These are phyloP conservation scores for Schizophyllum commune DNA, from an alignment of 1,284 basidiomycete species.

Conservation along the genomic window DNA sequence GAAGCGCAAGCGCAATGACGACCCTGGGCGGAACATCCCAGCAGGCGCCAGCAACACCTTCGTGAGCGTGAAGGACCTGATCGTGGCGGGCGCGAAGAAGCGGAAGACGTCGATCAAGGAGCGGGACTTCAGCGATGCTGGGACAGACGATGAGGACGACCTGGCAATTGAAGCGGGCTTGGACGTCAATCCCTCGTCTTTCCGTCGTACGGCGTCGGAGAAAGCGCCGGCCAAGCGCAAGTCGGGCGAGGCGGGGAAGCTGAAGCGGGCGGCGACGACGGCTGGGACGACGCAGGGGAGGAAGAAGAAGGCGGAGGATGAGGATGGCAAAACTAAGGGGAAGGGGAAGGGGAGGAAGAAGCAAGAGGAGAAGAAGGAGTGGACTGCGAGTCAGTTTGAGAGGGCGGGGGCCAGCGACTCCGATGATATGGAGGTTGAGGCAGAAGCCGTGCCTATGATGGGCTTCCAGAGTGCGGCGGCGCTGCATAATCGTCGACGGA, in stretches of 20 bases:
- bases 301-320: conserved; percentile 11
- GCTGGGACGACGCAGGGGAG: conserved; percentile 9
- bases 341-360: conserved; percentile 14
- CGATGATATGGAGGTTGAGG: conserved; percentile 54
- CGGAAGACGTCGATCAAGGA: conserved; percentile 29
- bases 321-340: conserved; percentile 7
- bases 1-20: conserved; percentile 68
- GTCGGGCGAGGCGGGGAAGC: neutral
- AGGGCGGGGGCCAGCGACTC: conserved; percentile 44
- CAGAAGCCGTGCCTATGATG: conserved; percentile 35
- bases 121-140: conserved; percentile 31
- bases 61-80: conserved; percentile 51
- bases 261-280: conserved; percentile 4
- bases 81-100: conserved; percentile 44
- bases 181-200: neutral
- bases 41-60: conserved; percentile 55
- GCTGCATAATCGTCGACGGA: conserved; percentile 30
- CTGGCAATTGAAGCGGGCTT: neutral
- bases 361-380: conserved; percentile 14
- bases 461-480: conserved; percentile 18
- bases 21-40: conserved; percentile 60
- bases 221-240: neutral
- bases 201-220: neutral
- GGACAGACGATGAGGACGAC: neutral
- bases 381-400: conserved; percentile 32